Conservation (phyloP, 2,329 filamentous ascomycete species). For the Chaetomium sp. region DNA sequence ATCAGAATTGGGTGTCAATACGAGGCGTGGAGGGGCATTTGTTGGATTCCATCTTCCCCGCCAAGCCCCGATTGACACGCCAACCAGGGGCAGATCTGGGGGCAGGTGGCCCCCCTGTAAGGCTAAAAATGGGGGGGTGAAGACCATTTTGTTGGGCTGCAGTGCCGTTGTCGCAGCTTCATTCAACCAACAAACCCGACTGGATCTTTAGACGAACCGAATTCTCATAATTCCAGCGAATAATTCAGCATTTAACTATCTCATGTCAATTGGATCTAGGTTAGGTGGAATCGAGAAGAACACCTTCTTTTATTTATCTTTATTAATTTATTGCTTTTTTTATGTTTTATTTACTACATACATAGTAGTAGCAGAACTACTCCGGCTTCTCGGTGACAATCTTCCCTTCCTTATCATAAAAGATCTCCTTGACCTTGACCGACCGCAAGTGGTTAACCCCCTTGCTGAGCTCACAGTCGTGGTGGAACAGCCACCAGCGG, state of each 20-base stretch:
- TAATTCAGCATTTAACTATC: no score
- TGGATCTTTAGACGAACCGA: no score
- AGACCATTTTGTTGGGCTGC: not conserved
- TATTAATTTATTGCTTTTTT: not conserved
- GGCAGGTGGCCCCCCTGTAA: not conserved
- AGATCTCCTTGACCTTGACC: slow-evolving; percentile 70
- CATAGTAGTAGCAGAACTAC: slow-evolving; percentile 6
- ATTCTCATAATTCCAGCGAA: no score
- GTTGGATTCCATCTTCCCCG: no score
- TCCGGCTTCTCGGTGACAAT: slow-evolving; percentile 43
- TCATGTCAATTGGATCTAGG: no score
- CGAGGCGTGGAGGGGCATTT: no score
- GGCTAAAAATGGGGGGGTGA: not conserved
- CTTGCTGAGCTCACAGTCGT: slow-evolving; percentile 62
- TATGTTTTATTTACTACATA: not conserved
- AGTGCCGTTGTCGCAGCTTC: no score
- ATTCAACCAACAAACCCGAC: no score
- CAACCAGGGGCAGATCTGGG: not conserved
- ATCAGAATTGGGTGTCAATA: no score
- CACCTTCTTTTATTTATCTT: not conserved
- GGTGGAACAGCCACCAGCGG: slow-evolving; percentile 70
- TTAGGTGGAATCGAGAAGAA: no score
- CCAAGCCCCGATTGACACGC: no score
- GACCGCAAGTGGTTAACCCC: slow-evolving; percentile 65
- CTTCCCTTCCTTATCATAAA: slow-evolving; percentile 60